These are phyloP conservation scores for Mycena polygramma DNA, from an alignment of 768 basidiomycete genomes.

Conservation along the genomic window DNA sequence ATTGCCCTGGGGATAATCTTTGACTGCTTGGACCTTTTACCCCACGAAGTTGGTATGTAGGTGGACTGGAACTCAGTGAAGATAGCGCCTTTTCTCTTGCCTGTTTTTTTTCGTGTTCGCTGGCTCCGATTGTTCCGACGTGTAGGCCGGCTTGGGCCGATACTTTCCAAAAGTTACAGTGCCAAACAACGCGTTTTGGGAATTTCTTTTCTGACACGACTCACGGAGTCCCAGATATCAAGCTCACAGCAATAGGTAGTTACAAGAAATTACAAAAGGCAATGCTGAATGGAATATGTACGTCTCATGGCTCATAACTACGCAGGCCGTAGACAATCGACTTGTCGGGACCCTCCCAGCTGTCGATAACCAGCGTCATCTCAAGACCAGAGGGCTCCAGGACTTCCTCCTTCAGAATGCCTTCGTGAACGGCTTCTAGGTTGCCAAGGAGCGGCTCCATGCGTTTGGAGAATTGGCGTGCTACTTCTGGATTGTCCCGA, in stretches of 20 bases:
- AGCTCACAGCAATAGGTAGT: too few species aligned
- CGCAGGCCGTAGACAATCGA: conserved; percentile 19
- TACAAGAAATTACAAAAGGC: background rate
- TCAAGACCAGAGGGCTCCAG: conserved; percentile 17
- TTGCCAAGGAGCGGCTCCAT: conserved; percentile 63
- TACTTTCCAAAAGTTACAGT: background rate
- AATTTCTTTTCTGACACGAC: background rate
- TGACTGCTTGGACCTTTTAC: conserved; percentile 64
- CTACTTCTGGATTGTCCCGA: conserved; percentile 52
- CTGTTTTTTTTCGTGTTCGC: background rate
- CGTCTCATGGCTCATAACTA: conserved; percentile 8
- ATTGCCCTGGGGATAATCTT: conserved; percentile 72
- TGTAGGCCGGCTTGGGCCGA: too few species aligned
- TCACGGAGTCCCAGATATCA: too few species aligned
- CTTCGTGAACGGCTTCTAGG: conserved; percentile 56
- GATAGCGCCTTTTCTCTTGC: background rate
- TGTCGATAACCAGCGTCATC: conserved; percentile 27
- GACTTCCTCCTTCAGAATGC: conserved; percentile 9
- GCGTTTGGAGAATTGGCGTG: conserved; percentile 53
- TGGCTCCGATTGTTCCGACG: too few species aligned
- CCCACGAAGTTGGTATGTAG: background rate
- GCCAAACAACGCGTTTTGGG: background rate
- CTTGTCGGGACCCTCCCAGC: conserved; percentile 13
- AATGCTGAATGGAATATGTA: background rate
- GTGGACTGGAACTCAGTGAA: too few species aligned